phyloP scores from a whole-genome alignment of 148 eudicot genomes.

The Dysphania ambrosioides region DNA sequence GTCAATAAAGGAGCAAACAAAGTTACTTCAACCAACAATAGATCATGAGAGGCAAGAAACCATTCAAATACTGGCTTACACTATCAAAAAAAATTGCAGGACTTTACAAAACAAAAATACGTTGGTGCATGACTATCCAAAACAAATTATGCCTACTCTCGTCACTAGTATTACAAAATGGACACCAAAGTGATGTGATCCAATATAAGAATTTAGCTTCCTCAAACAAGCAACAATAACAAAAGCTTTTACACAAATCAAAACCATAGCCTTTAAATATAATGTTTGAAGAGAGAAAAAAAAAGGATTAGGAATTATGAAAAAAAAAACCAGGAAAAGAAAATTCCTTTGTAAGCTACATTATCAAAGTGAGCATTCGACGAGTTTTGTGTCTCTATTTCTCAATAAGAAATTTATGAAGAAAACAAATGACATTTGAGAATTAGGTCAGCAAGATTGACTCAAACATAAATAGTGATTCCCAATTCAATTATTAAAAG shows the following conservation, averaged over 20 bases:
- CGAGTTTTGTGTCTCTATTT: no score
- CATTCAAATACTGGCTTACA: no score
- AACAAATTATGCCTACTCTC: not conserved
- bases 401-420: no score
- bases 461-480: no score
- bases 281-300: not conserved
- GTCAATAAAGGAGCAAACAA: not conserved
- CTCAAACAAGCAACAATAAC: not conserved
- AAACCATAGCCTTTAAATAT: not conserved
- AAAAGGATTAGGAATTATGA: not conserved
- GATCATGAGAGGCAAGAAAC: not conserved
- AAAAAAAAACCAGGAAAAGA: no score
- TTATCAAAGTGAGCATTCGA: no score
- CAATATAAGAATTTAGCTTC: not conserved
- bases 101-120: no score
- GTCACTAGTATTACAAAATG: not conserved
- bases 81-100: no score
- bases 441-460: no score
- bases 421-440: no score
- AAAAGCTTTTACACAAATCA: not conserved
- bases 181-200: not conserved
- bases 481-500: no score
- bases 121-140: not conserved
- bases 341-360: no score
- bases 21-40: not conserved